Evolutionary conservation across 2,329 filamentous ascomycete species (phyloP).

Genomic region (Aspergillus fumigatiaffinis): DNA sequence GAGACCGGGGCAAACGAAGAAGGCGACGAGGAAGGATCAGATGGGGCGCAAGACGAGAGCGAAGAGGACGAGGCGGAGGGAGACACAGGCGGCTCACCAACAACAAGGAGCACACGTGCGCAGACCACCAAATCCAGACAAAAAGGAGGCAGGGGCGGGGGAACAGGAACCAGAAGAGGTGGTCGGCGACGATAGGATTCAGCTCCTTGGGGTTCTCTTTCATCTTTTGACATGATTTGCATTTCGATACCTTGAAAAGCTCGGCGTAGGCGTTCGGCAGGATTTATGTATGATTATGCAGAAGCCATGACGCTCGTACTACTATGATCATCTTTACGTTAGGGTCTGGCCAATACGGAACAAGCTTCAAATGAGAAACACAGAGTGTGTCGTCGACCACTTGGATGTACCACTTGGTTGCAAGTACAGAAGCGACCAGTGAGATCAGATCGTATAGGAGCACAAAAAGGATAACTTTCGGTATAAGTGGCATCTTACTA

Average conservation of each 20-base stretch:
- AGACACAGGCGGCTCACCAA: conserved; percentile 33
- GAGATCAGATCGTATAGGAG: conserved; percentile 4
- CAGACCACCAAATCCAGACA: conserved; percentile 33
- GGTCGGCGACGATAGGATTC: conserved; percentile 29
- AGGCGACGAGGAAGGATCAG: conserved; percentile 36
- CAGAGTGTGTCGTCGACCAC: not conserved
- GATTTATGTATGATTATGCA: not conserved
- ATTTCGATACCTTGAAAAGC: conserved; percentile 25
- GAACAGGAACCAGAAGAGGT: conserved; percentile 34
- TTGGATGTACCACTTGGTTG: not conserved
- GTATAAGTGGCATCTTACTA: conserved; percentile 21
- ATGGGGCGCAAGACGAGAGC: conserved; percentile 33
- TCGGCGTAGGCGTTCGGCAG: conserved; percentile 12
- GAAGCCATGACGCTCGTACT: not conserved
- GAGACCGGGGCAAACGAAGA: conserved; percentile 37
- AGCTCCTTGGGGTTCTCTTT: conserved; percentile 3
- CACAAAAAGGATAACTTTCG: conserved; percentile 5
- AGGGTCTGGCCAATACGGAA: not conserved
- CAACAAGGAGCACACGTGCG: conserved; percentile 33
- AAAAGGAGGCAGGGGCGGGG: conserved; percentile 35
- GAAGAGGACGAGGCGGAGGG: conserved; percentile 38
- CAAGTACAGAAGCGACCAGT: not conserved
- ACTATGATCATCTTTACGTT: not conserved
- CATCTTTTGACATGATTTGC: conserved; percentile 1
- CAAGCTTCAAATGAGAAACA: not conserved